phyloP scores from a whole-genome alignment of 371 early-diverging fungal species.

The Apophysomyces variabilis region DNA sequence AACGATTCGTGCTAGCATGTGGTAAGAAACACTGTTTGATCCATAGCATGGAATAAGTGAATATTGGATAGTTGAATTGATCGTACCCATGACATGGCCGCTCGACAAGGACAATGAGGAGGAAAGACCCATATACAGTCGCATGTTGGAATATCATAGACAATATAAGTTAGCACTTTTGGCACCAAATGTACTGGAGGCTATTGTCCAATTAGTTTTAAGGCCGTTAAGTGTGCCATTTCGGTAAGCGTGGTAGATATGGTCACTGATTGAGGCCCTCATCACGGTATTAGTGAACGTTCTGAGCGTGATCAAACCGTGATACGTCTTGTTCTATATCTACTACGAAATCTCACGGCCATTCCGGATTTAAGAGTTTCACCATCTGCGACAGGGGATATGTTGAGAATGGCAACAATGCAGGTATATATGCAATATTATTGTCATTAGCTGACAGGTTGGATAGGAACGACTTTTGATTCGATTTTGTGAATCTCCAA shows the following conservation, averaged over 20 bases:
- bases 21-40: conserved; percentile 37
- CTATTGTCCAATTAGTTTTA: conserved; percentile 48
- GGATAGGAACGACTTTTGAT: conserved; percentile 60
- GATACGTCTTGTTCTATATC: conserved; percentile 74
- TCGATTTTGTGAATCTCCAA: conserved; percentile 53
- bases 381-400: conserved; percentile 41
- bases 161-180: conserved; percentile 76
- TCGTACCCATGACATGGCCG: conserved; percentile 80
- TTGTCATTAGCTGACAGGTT: neutral
- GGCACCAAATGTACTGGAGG: conserved; percentile 55
- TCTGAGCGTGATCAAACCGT: conserved; percentile 70
- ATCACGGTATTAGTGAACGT: conserved; percentile 45
- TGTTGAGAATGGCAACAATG: conserved; percentile 59
- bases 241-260: conserved; percentile 26
- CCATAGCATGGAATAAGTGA: neutral
- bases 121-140: conserved; percentile 40
- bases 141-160: conserved; percentile 57
- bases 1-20: conserved; percentile 63
- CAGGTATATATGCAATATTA: conserved; percentile 46
- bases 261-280: conserved; percentile 2
- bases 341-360: conserved; percentile 83
- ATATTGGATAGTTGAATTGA: conserved; percentile 62
- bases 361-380: conserved; percentile 71
- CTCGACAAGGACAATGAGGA: conserved; percentile 51
- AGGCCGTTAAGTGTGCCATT: conserved; percentile 58